Evolutionary conservation across 495 filamentous ascomycete species (phyloP).

Genomic region (Aspergillus affinis): DNA sequence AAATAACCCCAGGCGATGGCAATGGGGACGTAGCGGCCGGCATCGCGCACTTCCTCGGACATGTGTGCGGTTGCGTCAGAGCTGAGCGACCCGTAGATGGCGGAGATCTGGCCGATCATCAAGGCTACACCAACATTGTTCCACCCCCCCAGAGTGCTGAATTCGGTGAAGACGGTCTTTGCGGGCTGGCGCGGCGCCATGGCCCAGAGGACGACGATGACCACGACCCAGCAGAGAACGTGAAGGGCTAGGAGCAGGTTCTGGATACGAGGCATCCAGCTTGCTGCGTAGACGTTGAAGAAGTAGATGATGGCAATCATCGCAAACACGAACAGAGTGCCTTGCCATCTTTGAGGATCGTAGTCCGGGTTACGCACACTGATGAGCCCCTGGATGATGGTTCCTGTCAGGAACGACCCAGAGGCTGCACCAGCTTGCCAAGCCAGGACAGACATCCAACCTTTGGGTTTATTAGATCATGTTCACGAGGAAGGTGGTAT

Average conservation of each 20-base stretch:
- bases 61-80: conserved; percentile 39
- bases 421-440: conserved; percentile 39
- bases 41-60: conserved; percentile 42
- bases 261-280: conserved; percentile 47
- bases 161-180: conserved; percentile 37
- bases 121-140: conserved; percentile 38
- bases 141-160: conserved; percentile 41
- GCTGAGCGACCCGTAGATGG: conserved; percentile 33
- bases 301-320: conserved; percentile 30
- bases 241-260: conserved; percentile 48
- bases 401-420: conserved; percentile 34
- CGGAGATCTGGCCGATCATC: conserved; percentile 22
- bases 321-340: conserved; percentile 45
- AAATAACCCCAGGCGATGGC: conserved; percentile 34
- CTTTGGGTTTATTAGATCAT: conserved; percentile 1
- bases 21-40: conserved; percentile 31
- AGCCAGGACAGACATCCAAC: conserved; percentile 42
- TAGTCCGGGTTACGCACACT: conserved; percentile 31
- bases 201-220: conserved; percentile 40
- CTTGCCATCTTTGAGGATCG: conserved; percentile 40
- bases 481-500: background rate
- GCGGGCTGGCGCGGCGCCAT: conserved; percentile 34
- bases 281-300: conserved; percentile 41
- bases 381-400: conserved; percentile 44
- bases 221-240: conserved; percentile 44